These are phyloP conservation scores for Boletus sensibilis DNA, from an alignment of 768 basidiomycete genomes.

Conservation along the genomic window DNA sequence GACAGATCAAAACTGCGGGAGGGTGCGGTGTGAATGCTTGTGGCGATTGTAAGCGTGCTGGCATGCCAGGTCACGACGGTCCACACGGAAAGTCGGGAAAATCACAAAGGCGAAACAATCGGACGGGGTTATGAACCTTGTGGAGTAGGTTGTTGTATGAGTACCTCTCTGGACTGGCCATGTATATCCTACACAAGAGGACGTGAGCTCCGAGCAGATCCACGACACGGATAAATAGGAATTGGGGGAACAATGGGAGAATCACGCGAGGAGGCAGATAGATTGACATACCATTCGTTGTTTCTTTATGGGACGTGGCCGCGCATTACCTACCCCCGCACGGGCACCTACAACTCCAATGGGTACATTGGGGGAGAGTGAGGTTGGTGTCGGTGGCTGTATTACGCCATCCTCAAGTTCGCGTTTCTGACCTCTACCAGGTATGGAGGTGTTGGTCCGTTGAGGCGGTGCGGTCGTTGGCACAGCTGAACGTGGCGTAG, in stretches of 20 bases:
- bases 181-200: constrained; percentile 50
- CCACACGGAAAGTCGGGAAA: constrained; percentile 6
- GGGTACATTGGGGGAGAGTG: constrained; percentile 24
- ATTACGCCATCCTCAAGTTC: constrained; percentile 28
- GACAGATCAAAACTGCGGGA: constrained; percentile 13
- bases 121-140: constrained; percentile 50
- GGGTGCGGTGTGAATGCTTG: constrained; percentile 1
- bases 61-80: constrained; percentile 10
- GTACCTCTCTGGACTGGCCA: constrained; percentile 61
- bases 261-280: not conserved
- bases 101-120: not conserved
- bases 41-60: constrained; percentile 1
- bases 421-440: constrained; percentile 35
- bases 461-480: constrained; percentile 27
- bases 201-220: constrained; percentile 7
- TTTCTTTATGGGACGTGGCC: constrained; percentile 74
- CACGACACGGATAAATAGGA: not conserved
- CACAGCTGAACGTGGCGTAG: constrained; percentile 31
- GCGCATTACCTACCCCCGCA: constrained; percentile 54
- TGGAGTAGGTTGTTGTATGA: constrained; percentile 71
- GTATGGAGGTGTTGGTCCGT: constrained; percentile 12
- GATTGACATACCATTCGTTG: constrained; percentile 60
- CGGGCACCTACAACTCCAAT: constrained; percentile 47
- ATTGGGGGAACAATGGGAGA: not conserved
- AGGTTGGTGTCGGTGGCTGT: constrained; percentile 23